Conservation (phyloP, 2,329 filamentous ascomycete genomes). For the Ophiostoma quercus region DNA sequence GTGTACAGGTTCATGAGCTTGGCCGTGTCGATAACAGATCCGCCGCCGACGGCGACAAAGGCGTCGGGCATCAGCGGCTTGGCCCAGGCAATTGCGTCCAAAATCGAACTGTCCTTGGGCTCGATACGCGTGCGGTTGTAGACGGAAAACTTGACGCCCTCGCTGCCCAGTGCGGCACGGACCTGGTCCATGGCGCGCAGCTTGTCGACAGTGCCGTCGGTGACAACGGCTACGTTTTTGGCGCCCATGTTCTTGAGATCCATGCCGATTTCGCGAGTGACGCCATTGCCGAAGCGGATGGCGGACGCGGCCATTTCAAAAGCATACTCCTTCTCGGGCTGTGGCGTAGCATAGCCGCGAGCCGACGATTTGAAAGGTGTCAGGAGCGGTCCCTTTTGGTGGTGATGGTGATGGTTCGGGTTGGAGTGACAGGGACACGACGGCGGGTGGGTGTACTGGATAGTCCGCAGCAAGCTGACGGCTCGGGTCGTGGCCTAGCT, state of each 20-base stretch:
- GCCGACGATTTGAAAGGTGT: slow-evolving; percentile 41
- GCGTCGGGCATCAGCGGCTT: slow-evolving; percentile 77
- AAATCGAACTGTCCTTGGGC: slow-evolving; percentile 89
- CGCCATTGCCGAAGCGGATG: slow-evolving; percentile 89
- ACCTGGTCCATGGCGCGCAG: slow-evolving; percentile 88
- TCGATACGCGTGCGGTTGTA: slow-evolving; percentile 79
- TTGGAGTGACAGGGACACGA: slow-evolving; percentile 91
- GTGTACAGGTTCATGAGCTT: slow-evolving; percentile 98
- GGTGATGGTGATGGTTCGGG: slow-evolving; percentile 68
- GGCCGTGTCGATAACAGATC: slow-evolving; percentile 95
- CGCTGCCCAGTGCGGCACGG: slow-evolving; percentile 68
- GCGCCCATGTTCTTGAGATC: slow-evolving; percentile 88
- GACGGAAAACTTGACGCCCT: slow-evolving; percentile 75
- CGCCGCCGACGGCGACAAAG: slow-evolving; percentile 85
- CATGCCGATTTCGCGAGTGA: slow-evolving; percentile 96
- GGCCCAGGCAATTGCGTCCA: slow-evolving; percentile 81
- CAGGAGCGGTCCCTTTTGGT: slow-evolving; percentile 52
- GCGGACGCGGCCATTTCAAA: slow-evolving; percentile 97
- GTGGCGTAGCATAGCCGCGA: slow-evolving; percentile 66
- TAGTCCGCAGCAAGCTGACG: slow-evolving; percentile 71
- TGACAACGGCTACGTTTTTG: slow-evolving; percentile 85
- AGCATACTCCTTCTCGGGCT: slow-evolving; percentile 86
- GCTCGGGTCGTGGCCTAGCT: slow-evolving; percentile 57
- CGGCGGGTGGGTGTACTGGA: slow-evolving; percentile 84
- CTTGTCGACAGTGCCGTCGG: slow-evolving; percentile 74